Evolutionary conservation across 139 green algal genomes (phyloP).

Genomic region (Trebouxia sp.): DNA sequence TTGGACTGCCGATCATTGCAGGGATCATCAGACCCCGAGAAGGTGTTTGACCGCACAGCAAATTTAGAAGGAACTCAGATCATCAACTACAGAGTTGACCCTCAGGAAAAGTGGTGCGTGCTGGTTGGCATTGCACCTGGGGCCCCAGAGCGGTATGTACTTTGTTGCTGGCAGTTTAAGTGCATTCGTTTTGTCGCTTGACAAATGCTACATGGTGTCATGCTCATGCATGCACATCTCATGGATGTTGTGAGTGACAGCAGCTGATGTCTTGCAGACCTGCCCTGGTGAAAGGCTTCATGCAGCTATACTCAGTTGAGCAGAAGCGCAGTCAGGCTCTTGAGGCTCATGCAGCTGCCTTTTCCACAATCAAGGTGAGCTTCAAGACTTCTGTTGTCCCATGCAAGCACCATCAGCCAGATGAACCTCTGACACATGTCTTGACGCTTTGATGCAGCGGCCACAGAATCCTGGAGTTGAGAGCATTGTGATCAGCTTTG

Average conservation of each 20-base stretch:
- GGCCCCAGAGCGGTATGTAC: constrained; percentile 73
- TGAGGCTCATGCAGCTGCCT: constrained; percentile 95
- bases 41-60: constrained; percentile 96
- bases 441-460: neutral
- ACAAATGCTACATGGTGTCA: neutral
- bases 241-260: neutral
- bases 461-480: constrained; percentile 14
- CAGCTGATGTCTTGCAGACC: constrained; percentile 67
- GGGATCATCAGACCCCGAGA: constrained; percentile 75
- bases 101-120: constrained; percentile 93
- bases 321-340: constrained; percentile 94
- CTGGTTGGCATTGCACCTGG: constrained; percentile 97
- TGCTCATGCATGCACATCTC: no score
- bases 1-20: constrained; percentile 35
- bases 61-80: constrained; percentile 97
- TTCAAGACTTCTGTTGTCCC: neutral
- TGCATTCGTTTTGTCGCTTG: neutral
- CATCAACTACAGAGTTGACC: constrained; percentile 93
- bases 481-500: constrained; percentile 93
- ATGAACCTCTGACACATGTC: no score
- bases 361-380: constrained; percentile 82
- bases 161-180: neutral
- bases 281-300: constrained; percentile 95
- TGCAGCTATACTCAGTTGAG: constrained; percentile 99
- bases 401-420: no score